Evolutionary conservation across 768 basidiomycete species (phyloP).

Genomic region (Pisolithus sp.): DNA sequence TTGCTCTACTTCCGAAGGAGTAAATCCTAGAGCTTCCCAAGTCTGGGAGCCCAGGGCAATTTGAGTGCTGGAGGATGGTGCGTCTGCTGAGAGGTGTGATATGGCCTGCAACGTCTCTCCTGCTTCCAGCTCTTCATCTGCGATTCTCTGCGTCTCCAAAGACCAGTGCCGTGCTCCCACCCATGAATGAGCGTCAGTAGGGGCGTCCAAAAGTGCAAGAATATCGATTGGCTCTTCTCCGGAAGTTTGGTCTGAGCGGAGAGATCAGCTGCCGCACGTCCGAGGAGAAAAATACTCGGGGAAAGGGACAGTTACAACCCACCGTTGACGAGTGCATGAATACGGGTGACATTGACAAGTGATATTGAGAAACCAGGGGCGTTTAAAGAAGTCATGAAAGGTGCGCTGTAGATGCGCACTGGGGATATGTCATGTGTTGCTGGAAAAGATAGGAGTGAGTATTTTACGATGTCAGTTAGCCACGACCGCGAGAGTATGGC

Average conservation of each 20-base stretch:
- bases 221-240: slow-evolving; percentile 12
- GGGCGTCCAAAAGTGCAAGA: slow-evolving; percentile 34
- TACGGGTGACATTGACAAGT: slow-evolving; percentile 39
- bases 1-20: slow-evolving; percentile 4
- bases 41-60: background rate
- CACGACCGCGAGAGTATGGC: background rate
- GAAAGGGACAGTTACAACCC: background rate
- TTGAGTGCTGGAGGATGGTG: background rate
- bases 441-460: slow-evolving; percentile 5
- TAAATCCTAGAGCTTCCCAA: slow-evolving; percentile 10
- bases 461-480: background rate
- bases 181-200: slow-evolving; percentile 40
- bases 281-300: background rate
- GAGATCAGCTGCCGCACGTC: no score
- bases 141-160: background rate
- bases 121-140: slow-evolving; percentile 5
- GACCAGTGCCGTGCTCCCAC: slow-evolving; percentile 31
- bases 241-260: background rate
- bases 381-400: slow-evolving; percentile 56
- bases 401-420: slow-evolving; percentile 37
- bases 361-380: slow-evolving; percentile 55
- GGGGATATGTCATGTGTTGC: slow-evolving; percentile 29
- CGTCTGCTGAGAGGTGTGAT: background rate
- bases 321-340: slow-evolving; percentile 10
- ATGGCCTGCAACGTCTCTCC: background rate